A percentile compares a stretch with the other conserved stretches of the same genome.
These are phyloP conservation scores for Sanghuangporus weigelae DNA, from an alignment of 1,284 basidiomycete genomes.

Conservation along the genomic window DNA sequence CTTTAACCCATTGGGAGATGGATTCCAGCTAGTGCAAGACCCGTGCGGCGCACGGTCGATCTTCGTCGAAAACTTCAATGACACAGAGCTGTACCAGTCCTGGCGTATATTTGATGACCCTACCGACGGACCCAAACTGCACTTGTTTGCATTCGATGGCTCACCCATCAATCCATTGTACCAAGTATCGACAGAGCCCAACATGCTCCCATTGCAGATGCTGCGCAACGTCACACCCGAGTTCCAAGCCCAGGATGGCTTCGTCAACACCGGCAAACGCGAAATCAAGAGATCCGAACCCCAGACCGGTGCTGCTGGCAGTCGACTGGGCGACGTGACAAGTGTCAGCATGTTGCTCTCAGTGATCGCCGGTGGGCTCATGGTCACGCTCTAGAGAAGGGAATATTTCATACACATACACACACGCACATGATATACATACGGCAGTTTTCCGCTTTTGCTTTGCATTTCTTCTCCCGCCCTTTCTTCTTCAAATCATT, in stretches of 20 bases:
- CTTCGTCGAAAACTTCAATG: constrained; percentile 78
- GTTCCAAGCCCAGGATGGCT: constrained; percentile 14
- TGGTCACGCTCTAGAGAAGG: constrained; percentile 6
- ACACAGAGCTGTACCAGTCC: constrained; percentile 48
- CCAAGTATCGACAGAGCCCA: constrained; percentile 51
- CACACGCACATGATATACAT: background rate
- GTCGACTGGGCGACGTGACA: background rate
- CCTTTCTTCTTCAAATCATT: background rate
- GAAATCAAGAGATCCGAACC: background rate
- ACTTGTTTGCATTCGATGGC: constrained; percentile 63
- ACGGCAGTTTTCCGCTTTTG: background rate
- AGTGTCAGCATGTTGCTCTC: constrained; percentile 2
- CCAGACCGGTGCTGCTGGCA: constrained; percentile 3
- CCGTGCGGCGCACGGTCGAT: constrained; percentile 83
- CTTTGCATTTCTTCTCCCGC: background rate
- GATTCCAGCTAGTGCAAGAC: constrained; percentile 88
- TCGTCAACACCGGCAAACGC: constrained; percentile 10
- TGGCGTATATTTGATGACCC: constrained; percentile 62
- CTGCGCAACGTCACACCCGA: constrained; percentile 42
- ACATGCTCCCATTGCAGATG: constrained; percentile 57
- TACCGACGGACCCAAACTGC: constrained; percentile 52
- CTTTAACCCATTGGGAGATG: constrained; percentile 70
- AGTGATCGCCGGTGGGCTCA: background rate
- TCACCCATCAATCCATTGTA: constrained; percentile 55
- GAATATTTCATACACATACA: too few relatives aligned